Base-by-base conservation (phyloP, 192 early-diverging fungal species). In the Entophlyctis luteolus region DNA sequence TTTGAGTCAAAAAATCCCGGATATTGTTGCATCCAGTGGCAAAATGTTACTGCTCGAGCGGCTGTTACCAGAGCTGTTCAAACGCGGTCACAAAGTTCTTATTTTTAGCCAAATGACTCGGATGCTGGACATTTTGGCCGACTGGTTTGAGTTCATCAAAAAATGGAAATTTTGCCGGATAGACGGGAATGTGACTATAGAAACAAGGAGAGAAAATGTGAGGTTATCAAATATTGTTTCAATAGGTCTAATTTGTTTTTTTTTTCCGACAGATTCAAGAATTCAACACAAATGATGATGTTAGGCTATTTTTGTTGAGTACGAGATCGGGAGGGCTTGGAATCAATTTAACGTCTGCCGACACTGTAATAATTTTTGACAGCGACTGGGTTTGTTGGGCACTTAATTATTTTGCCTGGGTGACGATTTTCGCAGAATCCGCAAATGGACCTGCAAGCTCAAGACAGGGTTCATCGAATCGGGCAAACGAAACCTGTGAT, bases 301-400 rank as follows among this genome's bases (percentile, higher is more conserved):
- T 70, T 49, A 65, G 47, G 35, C 25, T 92, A 23, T 99, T 99
- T 76, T 72, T 99, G 69, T 80, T 99, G 25, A 93, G 90, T 20
- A 98, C 97, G 8, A 85, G 94, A 23, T 94, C 95, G 4, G 95
- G 97, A 35, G 95, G 94, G 0, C 80, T 98, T 71, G 97, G 97
- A 25, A 95, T 99, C 77, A 99, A 99, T 63, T 74, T 99, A 53
- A 89, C 88, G 38, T 91, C 93, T 0, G 95, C 97, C 0, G 95
- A 98, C 65, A 98, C 95, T 12, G 94, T 99, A n/a, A 91, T 99
- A 52, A 88, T 99, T 54, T 98, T 91, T 58, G 81, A 84, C 59
- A 74, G 75, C 23, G 83, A 85, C 73, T 96, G 94, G 93, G 85
- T 88, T 79, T 65, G 47, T 45, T 34, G 22, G n/a, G 47, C 53